Base-by-base conservation (phyloP, 164 flowering plant genomes). In the Akebia trifoliata region DNA sequence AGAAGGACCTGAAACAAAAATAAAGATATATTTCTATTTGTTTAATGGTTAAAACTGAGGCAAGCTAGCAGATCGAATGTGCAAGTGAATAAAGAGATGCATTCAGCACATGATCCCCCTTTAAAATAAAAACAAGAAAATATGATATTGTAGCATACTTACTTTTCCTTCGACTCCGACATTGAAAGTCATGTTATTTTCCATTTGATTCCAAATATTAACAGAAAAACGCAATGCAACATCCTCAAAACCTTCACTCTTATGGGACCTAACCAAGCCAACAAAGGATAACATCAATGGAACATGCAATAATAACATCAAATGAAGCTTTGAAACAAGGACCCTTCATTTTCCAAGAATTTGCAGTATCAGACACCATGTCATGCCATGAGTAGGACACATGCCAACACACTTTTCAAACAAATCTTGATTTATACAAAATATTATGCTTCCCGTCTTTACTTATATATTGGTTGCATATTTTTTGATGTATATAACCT, bases 1-100 rank as follows among this genome's bases (percentile, higher is more conserved):
- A 87, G 80, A 69, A 90, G 66, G 54, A 69, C 86, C 97, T 94
- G 68, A 63, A 62, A 31, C n/a, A 22, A 14, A 28, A 63, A 59
- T 39, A 57, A n/a, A 44, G 11, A 54, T 35, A 38, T 20, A 36
- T 22, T 29, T 7, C 12, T 53, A 30, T 32, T 31, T 15, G 12
- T 44, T 15, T 17, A 8, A 60, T 4, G 8, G 48, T 18, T 4
- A 26, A 17, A 29, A 1, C 18, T 20, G 10, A 32, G 42, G 17
- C 4, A n/a, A 45, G 43, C 17, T 22, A 24, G 21, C 5, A 8
- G 28, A 42, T 1, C 1, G 20, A 26, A 31, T 34, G 22, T 22
- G 39, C 48, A 54, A 54, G 39, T 17, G 7, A 56, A 14, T n/a
- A 30, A 35, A 49, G 26, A 56, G 34, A 60, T 24, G 56, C 14